Base-by-base conservation (phyloP, 2,329 filamentous ascomycete species). In the Thermomyces lanuginosus region DNA sequence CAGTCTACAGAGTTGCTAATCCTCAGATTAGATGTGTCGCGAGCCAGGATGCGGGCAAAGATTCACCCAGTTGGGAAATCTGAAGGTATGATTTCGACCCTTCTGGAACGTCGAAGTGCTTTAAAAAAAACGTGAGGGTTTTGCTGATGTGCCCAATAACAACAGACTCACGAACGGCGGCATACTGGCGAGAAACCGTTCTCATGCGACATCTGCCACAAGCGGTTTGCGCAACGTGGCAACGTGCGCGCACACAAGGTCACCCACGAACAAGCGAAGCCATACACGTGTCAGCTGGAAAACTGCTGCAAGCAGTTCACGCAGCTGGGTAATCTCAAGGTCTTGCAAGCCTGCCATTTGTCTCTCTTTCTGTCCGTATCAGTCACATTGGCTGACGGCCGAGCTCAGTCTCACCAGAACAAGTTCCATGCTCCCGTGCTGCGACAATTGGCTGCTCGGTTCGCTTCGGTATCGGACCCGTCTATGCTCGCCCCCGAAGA, bases 311-410 rank as follows among this genome's bases (percentile, higher is more conserved):
- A 92, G 58, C 66, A 74, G 22, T 93, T 93, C 47, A 91, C 81
- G 0, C 80, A 91, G 40, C 67, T 86, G 1, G 86, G 86, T 6
- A 93, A 93, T 45, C 67, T 93, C 39, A 95, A 95, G 69, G 79
- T 81, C 44, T 28, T 24, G 19, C 20, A 20, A 15, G 9, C 21
- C 22, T 9, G 4, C 16, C 22, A 21, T 19, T 26, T 31, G 22
- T 1, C 16, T 22, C 8, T 10, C 4, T 10, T 13, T 16, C 3
- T 12, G 15, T 17, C n/a, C n/a, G n/a, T 26, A 8, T 18, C 10
- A 23, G 21, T 23, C 6, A n/a, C 5, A 3, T 9, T 21, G 24
- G 27, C 28, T 27, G 16, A 38, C 35, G 27, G 35, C 26, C 19
- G 12, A 16, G 30, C 36, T 31, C 32, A 82, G 76, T 80, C 77